These are phyloP conservation scores for Candida coquimbonensis DNA, from an alignment of 805 yeast genomes.

Conservation along the genomic window DNA sequence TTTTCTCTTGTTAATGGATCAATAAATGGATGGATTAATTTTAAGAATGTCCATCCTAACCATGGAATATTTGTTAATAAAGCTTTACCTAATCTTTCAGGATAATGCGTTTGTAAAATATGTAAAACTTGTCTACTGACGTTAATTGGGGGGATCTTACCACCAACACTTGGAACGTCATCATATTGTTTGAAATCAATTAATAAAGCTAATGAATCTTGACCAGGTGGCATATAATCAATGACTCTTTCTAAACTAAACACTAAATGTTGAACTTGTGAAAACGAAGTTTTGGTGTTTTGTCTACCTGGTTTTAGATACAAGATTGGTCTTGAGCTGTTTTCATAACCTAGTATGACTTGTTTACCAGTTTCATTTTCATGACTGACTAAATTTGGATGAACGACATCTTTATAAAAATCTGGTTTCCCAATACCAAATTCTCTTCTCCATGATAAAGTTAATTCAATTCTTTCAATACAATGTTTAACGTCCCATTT, in stretches of 20 bases:
- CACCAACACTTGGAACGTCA: slow-evolving; percentile 40
- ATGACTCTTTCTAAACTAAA: slow-evolving; percentile 88
- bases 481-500: slow-evolving; percentile 78
- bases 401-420: slow-evolving; percentile 38
- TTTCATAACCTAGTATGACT: slow-evolving; percentile 85
- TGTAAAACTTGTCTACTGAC: slow-evolving; percentile 88
- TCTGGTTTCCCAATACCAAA: slow-evolving; percentile 58
- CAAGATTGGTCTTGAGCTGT: slow-evolving; percentile 84
- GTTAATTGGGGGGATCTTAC: slow-evolving; percentile 81
- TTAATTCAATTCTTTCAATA: slow-evolving; percentile 63
- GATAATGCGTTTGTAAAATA: slow-evolving; percentile 94
- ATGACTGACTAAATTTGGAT: slow-evolving; percentile 43
- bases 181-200: slow-evolving; percentile 84
- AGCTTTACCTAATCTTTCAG: slow-evolving; percentile 93
- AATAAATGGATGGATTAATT: slow-evolving; percentile 88
- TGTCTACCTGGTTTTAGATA: slow-evolving; percentile 93
- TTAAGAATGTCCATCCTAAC: slow-evolving; percentile 87
- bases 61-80: slow-evolving; percentile 89
- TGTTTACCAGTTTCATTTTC: slow-evolving; percentile 93
- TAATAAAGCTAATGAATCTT: slow-evolving; percentile 83
- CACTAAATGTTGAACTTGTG: slow-evolving; percentile 95
- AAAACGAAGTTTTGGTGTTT: slow-evolving; percentile 81
- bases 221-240: slow-evolving; percentile 94
- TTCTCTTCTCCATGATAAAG: slow-evolving; percentile 90
- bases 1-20: slow-evolving; percentile 94